These are phyloP conservation scores for Geotrichum aggregatum DNA, from an alignment of 1,139 yeast species.

Conservation along the genomic window DNA sequence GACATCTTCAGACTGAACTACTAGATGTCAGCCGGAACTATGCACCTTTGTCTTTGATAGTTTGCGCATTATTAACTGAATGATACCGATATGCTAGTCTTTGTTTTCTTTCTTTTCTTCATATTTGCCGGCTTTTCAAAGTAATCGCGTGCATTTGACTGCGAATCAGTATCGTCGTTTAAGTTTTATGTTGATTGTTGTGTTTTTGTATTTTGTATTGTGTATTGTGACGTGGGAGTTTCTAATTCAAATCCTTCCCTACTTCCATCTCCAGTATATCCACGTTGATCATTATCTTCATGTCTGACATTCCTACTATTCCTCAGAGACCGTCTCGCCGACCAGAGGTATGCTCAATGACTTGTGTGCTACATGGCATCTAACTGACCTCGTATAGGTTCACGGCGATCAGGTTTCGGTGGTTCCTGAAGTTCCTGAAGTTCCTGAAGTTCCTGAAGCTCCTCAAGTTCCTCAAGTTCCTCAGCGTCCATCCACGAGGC, in stretches of 20 bases:
- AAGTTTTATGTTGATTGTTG: neutral
- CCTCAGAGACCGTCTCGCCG: conserved; percentile 11
- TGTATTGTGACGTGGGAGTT: conserved; percentile 9
- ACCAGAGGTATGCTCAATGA: conserved; percentile 7
- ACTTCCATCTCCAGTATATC: neutral
- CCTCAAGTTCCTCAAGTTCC: conserved; percentile 7
- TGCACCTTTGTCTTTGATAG: neutral
- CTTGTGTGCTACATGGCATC: too few relatives aligned
- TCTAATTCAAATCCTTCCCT: neutral
- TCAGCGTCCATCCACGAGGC: conserved; percentile 6
- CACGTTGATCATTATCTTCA: neutral
- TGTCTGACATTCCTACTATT: conserved; percentile 12
- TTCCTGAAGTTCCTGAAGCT: conserved; percentile 1
- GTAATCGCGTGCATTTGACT: neutral
- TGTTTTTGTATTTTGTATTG: neutral
- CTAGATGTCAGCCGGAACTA: conserved; percentile 1
- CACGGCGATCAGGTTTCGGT: too few relatives aligned
- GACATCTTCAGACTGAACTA: conserved; percentile 80
- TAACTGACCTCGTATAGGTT: too few relatives aligned
- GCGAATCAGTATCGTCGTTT: neutral
- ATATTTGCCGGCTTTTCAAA: neutral
- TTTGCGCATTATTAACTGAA: neutral
- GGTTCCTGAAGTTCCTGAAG: too few relatives aligned
- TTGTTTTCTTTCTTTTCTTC: neutral
- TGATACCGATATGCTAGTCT: conserved; percentile 5